phyloP scores from a whole-genome alignment of 768 basidiomycete species.

The Rhodotorula graminis region DNA sequence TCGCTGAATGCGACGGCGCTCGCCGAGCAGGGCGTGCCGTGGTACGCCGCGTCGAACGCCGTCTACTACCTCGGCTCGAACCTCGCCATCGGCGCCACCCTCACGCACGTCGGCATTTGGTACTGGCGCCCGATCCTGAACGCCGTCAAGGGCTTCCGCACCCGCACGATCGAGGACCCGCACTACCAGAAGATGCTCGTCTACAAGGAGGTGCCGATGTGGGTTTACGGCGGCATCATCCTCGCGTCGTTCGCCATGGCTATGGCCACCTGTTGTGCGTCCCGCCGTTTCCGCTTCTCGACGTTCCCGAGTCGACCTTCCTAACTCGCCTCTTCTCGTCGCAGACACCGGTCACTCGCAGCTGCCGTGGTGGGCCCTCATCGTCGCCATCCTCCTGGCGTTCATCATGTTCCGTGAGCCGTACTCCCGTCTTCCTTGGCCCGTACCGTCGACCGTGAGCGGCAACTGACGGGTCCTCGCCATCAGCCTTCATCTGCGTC shows the following conservation, averaged over 20 bases:
- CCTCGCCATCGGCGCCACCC: slow-evolving; percentile 43
- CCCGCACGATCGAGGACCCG: slow-evolving; percentile 25
- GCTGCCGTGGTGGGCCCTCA: slow-evolving; percentile 47
- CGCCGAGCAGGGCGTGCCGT: slow-evolving; percentile 21
- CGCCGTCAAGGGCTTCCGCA: slow-evolving; percentile 31
- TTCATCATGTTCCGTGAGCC: slow-evolving; percentile 52
- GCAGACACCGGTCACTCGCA: slow-evolving; percentile 25
- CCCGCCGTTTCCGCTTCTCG: too few relatives aligned
- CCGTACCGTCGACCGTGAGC: too few relatives aligned
- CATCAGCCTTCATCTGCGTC: slow-evolving; percentile 17
- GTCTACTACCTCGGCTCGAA: slow-evolving; percentile 39
- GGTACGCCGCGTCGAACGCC: slow-evolving; percentile 19
- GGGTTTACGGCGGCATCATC: too few relatives aligned
- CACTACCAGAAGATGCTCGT: slow-evolving; percentile 22
- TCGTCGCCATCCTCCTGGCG: slow-evolving; percentile 54
- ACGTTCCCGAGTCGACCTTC: too few relatives aligned
- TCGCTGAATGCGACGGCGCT: slow-evolving; percentile 41
- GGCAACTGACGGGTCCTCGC: too few relatives aligned
- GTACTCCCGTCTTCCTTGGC: too few relatives aligned
- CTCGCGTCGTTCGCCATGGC: too few relatives aligned
- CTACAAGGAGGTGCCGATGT: slow-evolving; percentile 29
- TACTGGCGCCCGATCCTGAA: slow-evolving; percentile 31
- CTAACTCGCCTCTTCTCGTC: not conserved
- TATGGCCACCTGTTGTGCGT: too few relatives aligned
- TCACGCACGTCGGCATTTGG: slow-evolving; percentile 38